Evolutionary conservation across 2,329 filamentous ascomycete species (phyloP), one percentile per base, ranked within the genome.

Genomic region (Rhinocladiella mackenziei): DNA sequence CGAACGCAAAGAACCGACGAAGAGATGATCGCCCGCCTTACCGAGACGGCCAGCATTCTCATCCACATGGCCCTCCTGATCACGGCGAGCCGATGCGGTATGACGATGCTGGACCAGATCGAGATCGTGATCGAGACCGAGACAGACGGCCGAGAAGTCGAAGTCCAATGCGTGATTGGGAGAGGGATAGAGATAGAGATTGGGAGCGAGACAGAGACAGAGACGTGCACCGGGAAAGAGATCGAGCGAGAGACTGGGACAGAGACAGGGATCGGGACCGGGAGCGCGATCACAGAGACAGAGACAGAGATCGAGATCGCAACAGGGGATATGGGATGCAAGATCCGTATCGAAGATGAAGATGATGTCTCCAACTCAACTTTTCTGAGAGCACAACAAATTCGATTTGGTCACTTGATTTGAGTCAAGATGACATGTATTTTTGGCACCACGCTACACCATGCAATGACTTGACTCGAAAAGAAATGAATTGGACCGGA

Each of bases 251-350:
- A 29, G 50, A 49, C n/a, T 14, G 23, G 10, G 47, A 46, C 15
- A 48, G 43, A 31, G 35, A 46, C 19, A 43, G 39, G 30, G 19
- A 45, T 20, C 20, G 35, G 34, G 34, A 37, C 11, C 13, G 34
- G 33, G 44, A 47, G n/a, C 37, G 47, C 2, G 47, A 47, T 94
- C 20, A 26, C 25, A 37, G 44, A 18, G 46, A 48, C 30, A 20
- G 51, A 19, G 48, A 52, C 18, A 15, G 43, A 10, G 39, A 50
- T 18, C 35, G 33, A 23, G 48, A 47, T 22, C 30, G 46, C 26
- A 42, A 39, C 26, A 37, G 46, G 14, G 45, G 43, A 19, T 46
- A 39, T 22, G 43, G 35, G 13, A 35, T 42, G 32, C 43, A 43
- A 33, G 43, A 44, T 28, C 26, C 39, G 3, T 50, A 46, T 39